Evolutionary conservation across 352 stramenopile species (phyloP).

Genomic region (Globisporangium spiculum): DNA sequence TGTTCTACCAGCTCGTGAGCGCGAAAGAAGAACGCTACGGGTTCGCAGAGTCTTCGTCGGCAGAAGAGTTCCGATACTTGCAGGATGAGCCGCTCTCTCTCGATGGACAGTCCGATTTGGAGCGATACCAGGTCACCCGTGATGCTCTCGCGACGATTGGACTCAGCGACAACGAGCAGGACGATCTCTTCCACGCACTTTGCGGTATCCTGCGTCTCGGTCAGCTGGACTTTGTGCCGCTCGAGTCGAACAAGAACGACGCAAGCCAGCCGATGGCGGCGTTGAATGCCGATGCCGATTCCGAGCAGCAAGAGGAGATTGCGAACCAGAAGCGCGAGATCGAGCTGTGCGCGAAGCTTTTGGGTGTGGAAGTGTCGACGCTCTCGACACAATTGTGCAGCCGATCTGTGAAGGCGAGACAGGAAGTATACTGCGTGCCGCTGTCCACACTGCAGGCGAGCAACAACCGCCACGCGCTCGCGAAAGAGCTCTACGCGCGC

Average conservation of each 20-base stretch:
- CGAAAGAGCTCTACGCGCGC: conserved; percentile 93
- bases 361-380: conserved; percentile 63
- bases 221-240: conserved; percentile 77
- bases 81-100: conserved; percentile 68
- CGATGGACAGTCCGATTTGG: conserved; percentile 65
- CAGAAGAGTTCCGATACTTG: conserved; percentile 70
- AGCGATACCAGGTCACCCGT: conserved; percentile 79
- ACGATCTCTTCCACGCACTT: conserved; percentile 68
- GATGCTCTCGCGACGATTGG: conserved; percentile 81
- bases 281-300: conserved; percentile 22
- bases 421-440: conserved; percentile 83
- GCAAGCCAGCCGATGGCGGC: conserved; percentile 65
- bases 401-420: conserved; percentile 74
- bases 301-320: conserved; percentile 33
- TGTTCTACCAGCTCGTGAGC: conserved; percentile 96
- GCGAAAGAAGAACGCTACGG: conserved; percentile 56
- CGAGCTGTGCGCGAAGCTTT: conserved; percentile 50
- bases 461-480: conserved; percentile 92
- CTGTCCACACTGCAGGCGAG: conserved; percentile 67
- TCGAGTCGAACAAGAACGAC: conserved; percentile 75
- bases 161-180: conserved; percentile 61
- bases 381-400: conserved; percentile 74
- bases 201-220: conserved; percentile 77
- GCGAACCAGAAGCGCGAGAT: conserved; percentile 60
- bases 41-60: conserved; percentile 41